These are phyloP conservation scores for Pythium aquatile DNA, from an alignment of 352 stramenopile species.

Conservation along the genomic window DNA sequence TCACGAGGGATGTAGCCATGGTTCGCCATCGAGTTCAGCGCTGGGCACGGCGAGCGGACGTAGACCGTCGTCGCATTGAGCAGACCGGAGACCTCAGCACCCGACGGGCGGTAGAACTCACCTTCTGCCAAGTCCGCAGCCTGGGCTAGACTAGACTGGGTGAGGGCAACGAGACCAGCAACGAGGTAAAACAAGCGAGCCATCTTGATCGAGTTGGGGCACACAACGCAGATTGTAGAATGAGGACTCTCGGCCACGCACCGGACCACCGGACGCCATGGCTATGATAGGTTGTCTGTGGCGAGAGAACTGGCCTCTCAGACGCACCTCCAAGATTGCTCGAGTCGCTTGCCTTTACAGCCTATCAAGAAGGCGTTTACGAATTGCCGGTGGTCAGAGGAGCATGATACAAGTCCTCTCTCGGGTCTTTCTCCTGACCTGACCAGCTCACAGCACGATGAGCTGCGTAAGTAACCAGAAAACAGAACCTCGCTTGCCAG, in stretches of 20 bases:
- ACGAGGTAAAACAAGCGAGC: background rate
- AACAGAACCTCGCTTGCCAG: background rate
- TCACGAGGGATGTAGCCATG: slow-evolving; percentile 46
- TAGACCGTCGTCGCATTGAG: slow-evolving; percentile 27
- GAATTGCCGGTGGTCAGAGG: background rate
- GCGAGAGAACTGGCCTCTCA: background rate
- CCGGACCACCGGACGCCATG: background rate
- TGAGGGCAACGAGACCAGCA: background rate
- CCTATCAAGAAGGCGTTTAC: slow-evolving; percentile 5
- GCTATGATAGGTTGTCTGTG: background rate
- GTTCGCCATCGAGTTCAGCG: slow-evolving; percentile 50
- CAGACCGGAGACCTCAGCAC: slow-evolving; percentile 28
- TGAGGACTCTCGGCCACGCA: background rate
- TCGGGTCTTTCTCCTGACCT: background rate
- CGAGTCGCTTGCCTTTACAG: background rate
- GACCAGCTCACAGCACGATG: background rate
- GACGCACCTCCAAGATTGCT: background rate
- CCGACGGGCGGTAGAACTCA: slow-evolving; percentile 34
- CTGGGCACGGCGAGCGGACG: slow-evolving; percentile 42
- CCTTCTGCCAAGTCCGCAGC: slow-evolving; percentile 8
- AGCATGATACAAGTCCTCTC: background rate
- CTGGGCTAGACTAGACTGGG: background rate
- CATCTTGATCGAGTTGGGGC: background rate
- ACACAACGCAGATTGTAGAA: background rate
- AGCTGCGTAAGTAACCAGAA: background rate